Base-by-base conservation (phyloP, 2,329 filamentous ascomycete genomes). In the Ophiostoma piceae region DNA sequence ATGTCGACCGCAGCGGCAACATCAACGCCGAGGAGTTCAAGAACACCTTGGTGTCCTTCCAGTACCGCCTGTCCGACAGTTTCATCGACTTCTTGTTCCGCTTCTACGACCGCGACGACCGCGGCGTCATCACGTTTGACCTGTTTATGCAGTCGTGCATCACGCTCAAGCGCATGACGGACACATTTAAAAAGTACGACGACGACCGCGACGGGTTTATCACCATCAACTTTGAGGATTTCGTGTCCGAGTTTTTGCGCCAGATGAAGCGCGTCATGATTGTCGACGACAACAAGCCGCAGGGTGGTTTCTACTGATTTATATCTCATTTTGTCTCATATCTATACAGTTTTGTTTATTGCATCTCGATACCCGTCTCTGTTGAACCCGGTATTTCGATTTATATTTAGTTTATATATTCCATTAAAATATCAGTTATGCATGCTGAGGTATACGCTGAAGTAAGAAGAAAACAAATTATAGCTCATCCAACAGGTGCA, bases 181-280 rank as follows among this genome's bases (percentile, higher is more conserved):
- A 99, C 79, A 93, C 97, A 37, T 99, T 99, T 79, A 99, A 99
- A 85, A 94, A 94, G 80, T 99, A 98, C 79, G 95, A 99, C 75
- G 92, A 96, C 76, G 95, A 99, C 79, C 87, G 95, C 60, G 95
- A 98, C 80, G 95, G 95, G 1, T 98, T 94, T 78, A 92, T 94
- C 75, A 94, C 90, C 3, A 80, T 94, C 69, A 92, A 89, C 77
- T 94, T 94, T 76, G 90, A 93, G 81, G 90, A 93, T 76, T 93
- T 93, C 78, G 80, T 93, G 77, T 89, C 88, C 51, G 90, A 88
- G 80, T 88, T 88, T 73, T 74, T 88, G 73, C 85, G 85, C 77
- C 86, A 88, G 79, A 78, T 88, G 71, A 86, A 83, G 80, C 70
- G 67, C 54, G 70, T 73, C 57, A 71, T 71, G 68, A 57, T 72